These are phyloP conservation scores for Rutstroemia sp. DNA, from an alignment of 2,329 filamentous ascomycete species.

Conservation along the genomic window DNA sequence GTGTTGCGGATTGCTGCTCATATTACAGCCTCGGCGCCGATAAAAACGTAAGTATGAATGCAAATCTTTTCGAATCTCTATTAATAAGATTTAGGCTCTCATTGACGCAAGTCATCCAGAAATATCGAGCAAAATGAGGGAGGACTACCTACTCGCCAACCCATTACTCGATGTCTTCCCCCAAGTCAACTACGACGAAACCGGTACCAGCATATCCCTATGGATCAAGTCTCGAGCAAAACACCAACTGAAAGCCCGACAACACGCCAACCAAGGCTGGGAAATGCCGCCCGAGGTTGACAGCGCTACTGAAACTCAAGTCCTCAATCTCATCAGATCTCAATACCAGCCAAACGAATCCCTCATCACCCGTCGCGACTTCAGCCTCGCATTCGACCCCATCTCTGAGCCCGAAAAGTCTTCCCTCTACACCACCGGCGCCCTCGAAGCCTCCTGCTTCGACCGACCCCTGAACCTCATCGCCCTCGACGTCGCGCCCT, in stretches of 20 bases:
- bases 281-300: constrained; percentile 20
- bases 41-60: constrained; percentile 18
- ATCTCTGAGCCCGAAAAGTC: constrained; percentile 46
- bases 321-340: constrained; percentile 21
- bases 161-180: constrained; percentile 45
- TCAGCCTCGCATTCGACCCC: constrained; percentile 53
- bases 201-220: constrained; percentile 21
- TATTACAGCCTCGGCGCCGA: constrained; percentile 20
- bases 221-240: constrained; percentile 25
- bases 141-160: constrained; percentile 47
- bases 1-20: constrained; percentile 54
- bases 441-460: constrained; percentile 65
- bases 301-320: constrained; percentile 16
- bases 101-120: constrained; percentile 23
- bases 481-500: constrained; percentile 75
- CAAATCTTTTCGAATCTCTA: neutral
- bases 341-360: constrained; percentile 8
- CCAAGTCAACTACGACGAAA: constrained; percentile 13
- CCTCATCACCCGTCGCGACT: constrained; percentile 41
- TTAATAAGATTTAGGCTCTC: constrained; percentile 16
- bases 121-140: constrained; percentile 39
- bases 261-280: constrained; percentile 16
- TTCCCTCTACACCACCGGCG: constrained; percentile 30
- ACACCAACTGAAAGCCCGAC: constrained; percentile 24
- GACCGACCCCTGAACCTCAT: constrained; percentile 63